Conservation (phyloP, 2,329 filamentous ascomycete genomes). For the Pyricularia sp. region DNA sequence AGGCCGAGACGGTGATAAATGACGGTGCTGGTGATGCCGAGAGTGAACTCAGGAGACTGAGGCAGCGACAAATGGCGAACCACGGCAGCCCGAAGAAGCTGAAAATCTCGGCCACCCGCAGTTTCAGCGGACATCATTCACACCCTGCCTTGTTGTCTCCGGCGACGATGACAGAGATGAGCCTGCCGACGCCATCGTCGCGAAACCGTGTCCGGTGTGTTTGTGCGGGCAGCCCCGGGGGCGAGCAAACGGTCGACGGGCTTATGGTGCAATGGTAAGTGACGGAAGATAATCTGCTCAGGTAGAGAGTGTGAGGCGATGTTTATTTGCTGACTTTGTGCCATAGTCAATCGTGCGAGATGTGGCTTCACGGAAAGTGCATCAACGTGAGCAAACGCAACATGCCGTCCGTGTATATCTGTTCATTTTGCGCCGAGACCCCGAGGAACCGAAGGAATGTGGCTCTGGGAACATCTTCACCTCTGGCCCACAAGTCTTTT, state of each 20-base stretch:
- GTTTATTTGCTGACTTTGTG: constrained; percentile 4
- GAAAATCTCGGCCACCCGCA: constrained; percentile 6
- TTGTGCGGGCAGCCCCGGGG: constrained; percentile 33
- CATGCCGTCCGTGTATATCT: constrained; percentile 53
- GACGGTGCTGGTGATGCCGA: constrained; percentile 45
- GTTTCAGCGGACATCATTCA: background rate
- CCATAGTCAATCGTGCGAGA: constrained; percentile 52
- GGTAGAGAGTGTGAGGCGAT: background rate
- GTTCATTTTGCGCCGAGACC: constrained; percentile 53
- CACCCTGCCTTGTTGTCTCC: constrained; percentile 31
- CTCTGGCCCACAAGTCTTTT: constrained; percentile 34
- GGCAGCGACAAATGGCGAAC: constrained; percentile 35
- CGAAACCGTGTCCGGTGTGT: constrained; percentile 43
- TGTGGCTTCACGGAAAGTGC: constrained; percentile 56
- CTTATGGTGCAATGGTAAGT: constrained; percentile 58
- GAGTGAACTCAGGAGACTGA: constrained; percentile 50
- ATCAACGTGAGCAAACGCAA: constrained; percentile 45
- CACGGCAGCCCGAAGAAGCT: constrained; percentile 13
- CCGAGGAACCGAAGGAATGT: constrained; percentile 37
- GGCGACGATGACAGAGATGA: constrained; percentile 38
- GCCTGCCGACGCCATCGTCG: constrained; percentile 34
- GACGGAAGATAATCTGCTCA: background rate
- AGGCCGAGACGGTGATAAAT: constrained; percentile 48
- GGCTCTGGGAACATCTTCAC: constrained; percentile 23
- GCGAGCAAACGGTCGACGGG: constrained; percentile 33